Conservation (phyloP, 2,329 filamentous ascomycete genomes). For the Venturia oleaginea region DNA sequence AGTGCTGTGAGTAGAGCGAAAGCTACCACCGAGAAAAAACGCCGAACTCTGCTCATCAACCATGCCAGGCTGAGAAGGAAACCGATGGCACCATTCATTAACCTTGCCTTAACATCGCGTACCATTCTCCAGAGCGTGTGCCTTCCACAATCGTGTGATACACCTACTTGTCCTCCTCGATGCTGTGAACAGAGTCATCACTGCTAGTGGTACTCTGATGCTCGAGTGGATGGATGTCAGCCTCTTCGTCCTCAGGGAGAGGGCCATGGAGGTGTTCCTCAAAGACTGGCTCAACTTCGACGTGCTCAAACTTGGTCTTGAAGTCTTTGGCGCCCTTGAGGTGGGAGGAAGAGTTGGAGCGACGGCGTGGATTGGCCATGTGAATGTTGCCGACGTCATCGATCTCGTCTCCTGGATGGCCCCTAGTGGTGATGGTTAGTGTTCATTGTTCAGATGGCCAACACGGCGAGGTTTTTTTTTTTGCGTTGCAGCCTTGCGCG, state of each 20-base stretch:
- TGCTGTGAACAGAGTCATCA: slow-evolving; percentile 9
- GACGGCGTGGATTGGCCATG: slow-evolving; percentile 76
- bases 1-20: not conserved
- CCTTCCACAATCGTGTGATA: not conserved
- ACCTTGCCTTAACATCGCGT: not conserved
- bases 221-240: slow-evolving; percentile 23
- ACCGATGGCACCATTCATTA: not conserved
- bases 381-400: slow-evolving; percentile 76
- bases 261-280: slow-evolving; percentile 77
- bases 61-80: not conserved
- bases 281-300: slow-evolving; percentile 84
- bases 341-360: slow-evolving; percentile 79
- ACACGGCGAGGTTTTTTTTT: not conserved
- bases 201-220: slow-evolving; percentile 11
- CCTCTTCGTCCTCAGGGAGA: slow-evolving; percentile 44
- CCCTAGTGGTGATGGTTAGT: slow-evolving; percentile 49
- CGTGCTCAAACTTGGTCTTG: slow-evolving; percentile 93
- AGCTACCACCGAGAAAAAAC: not conserved
- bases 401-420: slow-evolving; percentile 71
- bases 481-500: not conserved
- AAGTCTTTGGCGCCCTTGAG: slow-evolving; percentile 64
- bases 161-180: slow-evolving; percentile 12
- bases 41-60: not conserved
- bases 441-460: not conserved
- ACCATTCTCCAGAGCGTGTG: not conserved